Conservation (phyloP, 2,329 filamentous ascomycete genomes). For the Stromatinia cepivora region DNA sequence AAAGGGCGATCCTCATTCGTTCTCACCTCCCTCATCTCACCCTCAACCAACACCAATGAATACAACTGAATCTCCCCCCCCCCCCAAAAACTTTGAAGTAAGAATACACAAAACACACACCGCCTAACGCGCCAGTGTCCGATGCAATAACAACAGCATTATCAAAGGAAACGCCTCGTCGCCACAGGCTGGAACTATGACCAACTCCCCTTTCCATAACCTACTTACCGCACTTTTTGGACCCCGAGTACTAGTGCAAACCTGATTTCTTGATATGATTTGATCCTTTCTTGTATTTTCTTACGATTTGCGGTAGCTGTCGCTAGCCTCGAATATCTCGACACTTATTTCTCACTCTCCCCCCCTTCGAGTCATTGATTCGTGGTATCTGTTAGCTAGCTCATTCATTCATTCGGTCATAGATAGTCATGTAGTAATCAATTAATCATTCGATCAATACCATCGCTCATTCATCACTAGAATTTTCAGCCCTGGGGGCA, state of each 20-base stretch:
- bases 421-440: not conserved
- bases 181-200: not conserved
- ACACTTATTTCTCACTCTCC: slow-evolving; percentile 2
- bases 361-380: not conserved
- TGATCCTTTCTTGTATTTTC: not conserved
- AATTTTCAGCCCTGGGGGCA: not conserved
- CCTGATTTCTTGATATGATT: not conserved
- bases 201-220: not conserved
- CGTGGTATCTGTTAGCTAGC: not conserved
- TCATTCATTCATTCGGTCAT: not conserved
- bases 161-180: not conserved
- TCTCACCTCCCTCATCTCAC: not conserved
- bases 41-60: slow-evolving; percentile 3
- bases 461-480: not conserved
- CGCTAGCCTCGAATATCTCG: not conserved
- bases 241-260: not conserved
- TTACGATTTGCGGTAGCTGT: not conserved
- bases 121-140: not conserved
- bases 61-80: not conserved
- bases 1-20: not conserved
- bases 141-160: not conserved
- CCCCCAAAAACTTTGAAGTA: not conserved
- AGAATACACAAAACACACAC: slow-evolving; percentile 7
- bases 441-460: not conserved
- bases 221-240: not conserved